Evolutionary conservation across 805 yeast species (phyloP), one percentile per base, ranked within the genome.

Genomic region (Kluyveromyces nonfermentans): DNA sequence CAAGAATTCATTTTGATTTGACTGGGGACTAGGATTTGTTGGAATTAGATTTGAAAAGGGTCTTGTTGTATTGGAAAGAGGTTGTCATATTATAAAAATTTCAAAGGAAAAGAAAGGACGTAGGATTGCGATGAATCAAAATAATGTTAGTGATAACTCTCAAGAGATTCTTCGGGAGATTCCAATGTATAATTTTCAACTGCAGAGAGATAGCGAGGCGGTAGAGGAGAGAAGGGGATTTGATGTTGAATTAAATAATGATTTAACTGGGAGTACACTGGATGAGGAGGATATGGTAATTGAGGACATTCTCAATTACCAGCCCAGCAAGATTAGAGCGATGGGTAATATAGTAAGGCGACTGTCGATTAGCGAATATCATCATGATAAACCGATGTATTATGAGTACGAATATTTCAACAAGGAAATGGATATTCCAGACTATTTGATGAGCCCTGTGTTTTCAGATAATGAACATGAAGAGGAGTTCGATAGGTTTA

Each of bases 201-300:
- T 38, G 41, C 30, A 28, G 31, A 15, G 22, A 34, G n/a, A 12
- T 18, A 20, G 7, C 15, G 35, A 33, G 16, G 8, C 19, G 12
- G 8, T 37, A 19, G 37, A 41, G 40, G 30, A 41, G 18, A 15
- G 40, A 22, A 14, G 45, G 40, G 19, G 28, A 43, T 39, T 37
- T n/a, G 35, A 35, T 10, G 31, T n/a, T 10, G 41, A 38, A 18
- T 21, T 38, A 34, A 50, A 50, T 16, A 56, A 57, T 44, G 58
- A 59, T 44, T 46, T 59, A 22, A 60, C 64, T 2, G 64, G 64
- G 30, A 60, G 57, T 37, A 60, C 64, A 4, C 42, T 60, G 44
- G 51, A 49, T 14, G 50, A 52, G 10, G 51, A 49, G 7, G 40
- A 44, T 19, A 45, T 41, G 20, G 30, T 39, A 33, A 40, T 45